These are phyloP conservation scores for Trichoderma gamsii DNA, from an alignment of 495 filamentous ascomycete genomes.

Conservation along the genomic window DNA sequence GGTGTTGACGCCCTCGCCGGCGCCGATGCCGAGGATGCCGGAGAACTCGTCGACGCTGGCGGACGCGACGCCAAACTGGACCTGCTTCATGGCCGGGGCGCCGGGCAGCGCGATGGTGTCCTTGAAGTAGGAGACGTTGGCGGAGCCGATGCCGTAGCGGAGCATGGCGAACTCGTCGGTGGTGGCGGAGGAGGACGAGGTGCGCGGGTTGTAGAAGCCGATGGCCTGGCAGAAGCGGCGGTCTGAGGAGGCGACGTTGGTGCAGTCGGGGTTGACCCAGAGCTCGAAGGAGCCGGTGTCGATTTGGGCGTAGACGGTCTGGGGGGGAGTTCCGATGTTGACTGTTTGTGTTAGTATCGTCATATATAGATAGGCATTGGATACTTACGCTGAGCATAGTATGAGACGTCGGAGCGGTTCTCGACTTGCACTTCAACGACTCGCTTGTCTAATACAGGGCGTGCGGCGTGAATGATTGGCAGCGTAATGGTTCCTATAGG, in stretches of 20 bases:
- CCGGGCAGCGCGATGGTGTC: constrained; percentile 38
- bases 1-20: constrained; percentile 36
- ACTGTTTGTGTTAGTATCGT: constrained; percentile 24
- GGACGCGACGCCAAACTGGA: constrained; percentile 43
- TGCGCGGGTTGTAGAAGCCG: constrained; percentile 34
- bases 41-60: constrained; percentile 36
- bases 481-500: constrained; percentile 34
- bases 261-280: constrained; percentile 47
- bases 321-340: constrained; percentile 43
- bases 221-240: constrained; percentile 37
- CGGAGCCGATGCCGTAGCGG: constrained; percentile 41
- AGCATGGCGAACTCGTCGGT: constrained; percentile 29
- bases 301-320: constrained; percentile 42
- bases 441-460: constrained; percentile 33
- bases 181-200: constrained; percentile 29
- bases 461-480: constrained; percentile 43
- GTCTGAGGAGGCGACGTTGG: constrained; percentile 31
- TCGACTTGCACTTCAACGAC: constrained; percentile 38
- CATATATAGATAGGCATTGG: constrained; percentile 20
- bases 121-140: constrained; percentile 39
- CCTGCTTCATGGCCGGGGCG: constrained; percentile 25
- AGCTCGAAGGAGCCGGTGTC: constrained; percentile 48
- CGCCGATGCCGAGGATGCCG: constrained; percentile 44
- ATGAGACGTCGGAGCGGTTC: constrained; percentile 44
- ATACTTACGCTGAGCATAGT: constrained; percentile 35